Conservation (phyloP, 768 basidiomycete genomes). For the Lactifluus hygrophoroides region DNA sequence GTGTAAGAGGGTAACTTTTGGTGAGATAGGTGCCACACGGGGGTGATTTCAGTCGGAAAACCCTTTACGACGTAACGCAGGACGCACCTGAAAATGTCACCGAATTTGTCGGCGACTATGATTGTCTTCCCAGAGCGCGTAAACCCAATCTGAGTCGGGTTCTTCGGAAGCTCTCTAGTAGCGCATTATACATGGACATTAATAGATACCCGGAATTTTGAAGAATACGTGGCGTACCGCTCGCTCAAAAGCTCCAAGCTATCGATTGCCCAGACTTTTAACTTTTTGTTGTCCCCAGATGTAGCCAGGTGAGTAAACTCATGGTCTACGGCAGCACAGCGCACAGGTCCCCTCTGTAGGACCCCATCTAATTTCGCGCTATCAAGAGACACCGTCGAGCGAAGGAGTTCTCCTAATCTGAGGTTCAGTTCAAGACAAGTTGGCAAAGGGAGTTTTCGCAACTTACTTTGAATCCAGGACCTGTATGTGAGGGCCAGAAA, state of each 20-base stretch:
- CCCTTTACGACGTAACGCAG: conserved; percentile 9
- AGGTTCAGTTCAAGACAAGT: conserved; percentile 15
- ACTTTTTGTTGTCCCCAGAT: conserved; percentile 68
- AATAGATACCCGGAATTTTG: neutral
- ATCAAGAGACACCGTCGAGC: conserved; percentile 34
- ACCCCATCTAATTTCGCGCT: conserved; percentile 28
- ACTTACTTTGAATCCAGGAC: conserved; percentile 48
- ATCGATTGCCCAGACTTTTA: conserved; percentile 67
- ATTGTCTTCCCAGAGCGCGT: conserved; percentile 55
- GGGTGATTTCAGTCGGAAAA: neutral
- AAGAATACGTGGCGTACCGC: conserved; percentile 37
- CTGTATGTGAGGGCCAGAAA: conserved; percentile 58
- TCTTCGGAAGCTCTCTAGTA: conserved; percentile 72
- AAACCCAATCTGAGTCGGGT: conserved; percentile 62
- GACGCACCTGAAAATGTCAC: conserved; percentile 75
- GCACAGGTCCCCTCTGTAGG: conserved; percentile 46
- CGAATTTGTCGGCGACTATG: conserved; percentile 88
- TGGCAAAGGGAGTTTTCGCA: neutral
- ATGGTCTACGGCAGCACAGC: conserved; percentile 46
- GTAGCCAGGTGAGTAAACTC: conserved; percentile 46
- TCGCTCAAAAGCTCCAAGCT: conserved; percentile 47
- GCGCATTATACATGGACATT: neutral
- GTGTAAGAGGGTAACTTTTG: conserved; percentile 23
- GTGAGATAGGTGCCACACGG: conserved; percentile 61
- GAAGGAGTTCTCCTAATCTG: conserved; percentile 46